phyloP scores from a whole-genome alignment of 805 yeast genomes.

The Starmerella cellae region DNA sequence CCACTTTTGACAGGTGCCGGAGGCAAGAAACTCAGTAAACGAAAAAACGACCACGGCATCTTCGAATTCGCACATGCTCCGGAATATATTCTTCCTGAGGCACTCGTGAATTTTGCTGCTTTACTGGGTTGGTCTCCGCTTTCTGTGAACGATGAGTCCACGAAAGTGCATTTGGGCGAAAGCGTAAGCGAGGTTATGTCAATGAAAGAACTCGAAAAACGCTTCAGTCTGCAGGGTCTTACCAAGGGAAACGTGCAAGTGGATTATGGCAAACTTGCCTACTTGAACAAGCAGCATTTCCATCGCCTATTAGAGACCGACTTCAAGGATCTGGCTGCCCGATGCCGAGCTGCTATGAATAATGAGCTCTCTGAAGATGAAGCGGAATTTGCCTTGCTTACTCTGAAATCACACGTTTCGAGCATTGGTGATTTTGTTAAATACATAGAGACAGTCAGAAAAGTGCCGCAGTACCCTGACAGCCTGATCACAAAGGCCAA shows the following conservation, averaged over 20 bases:
- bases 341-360: conserved; percentile 16
- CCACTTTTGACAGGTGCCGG: conserved; percentile 64
- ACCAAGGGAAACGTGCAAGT: conserved; percentile 94
- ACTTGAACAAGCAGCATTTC: conserved; percentile 58
- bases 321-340: conserved; percentile 3
- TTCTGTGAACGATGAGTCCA: conserved; percentile 27
- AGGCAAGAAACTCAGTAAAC: conserved; percentile 58
- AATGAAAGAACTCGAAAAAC: conserved; percentile 35
- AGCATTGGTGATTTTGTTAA: conserved; percentile 41
- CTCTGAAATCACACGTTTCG: conserved; percentile 39
- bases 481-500: not conserved
- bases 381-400: conserved; percentile 31
- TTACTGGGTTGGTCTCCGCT: conserved; percentile 92
- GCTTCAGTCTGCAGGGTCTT: conserved; percentile 55
- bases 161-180: conserved; percentile 9
- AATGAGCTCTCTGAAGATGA: conserved; percentile 24
- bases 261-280: conserved; percentile 58
- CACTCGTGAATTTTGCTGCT: conserved; percentile 74
- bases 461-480: not conserved
- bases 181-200: conserved; percentile 24
- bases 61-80: conserved; percentile 33
- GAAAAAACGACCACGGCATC: conserved; percentile 73
- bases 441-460: conserved; percentile 25
- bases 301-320: conserved; percentile 2
- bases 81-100: conserved; percentile 56